Percentiles rank a stretch among this genome's conserved stretches.
Evolutionary conservation across 176 grass and related monocot species (phyloP).

Genomic region (Cymbopogon citratus): DNA sequence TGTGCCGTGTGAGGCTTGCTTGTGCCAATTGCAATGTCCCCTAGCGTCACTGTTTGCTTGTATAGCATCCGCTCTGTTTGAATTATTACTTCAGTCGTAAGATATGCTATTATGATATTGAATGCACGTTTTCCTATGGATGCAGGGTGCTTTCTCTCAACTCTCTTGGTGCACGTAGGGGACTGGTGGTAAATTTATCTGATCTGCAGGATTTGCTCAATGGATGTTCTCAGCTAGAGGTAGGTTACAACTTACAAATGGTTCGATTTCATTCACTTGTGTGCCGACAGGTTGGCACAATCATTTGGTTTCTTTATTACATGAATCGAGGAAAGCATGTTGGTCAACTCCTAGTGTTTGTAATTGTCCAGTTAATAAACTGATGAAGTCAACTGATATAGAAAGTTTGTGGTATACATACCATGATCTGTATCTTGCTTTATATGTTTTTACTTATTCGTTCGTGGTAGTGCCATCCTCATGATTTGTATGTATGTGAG

Average conservation of each 20-base stretch:
- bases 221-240: conserved; percentile 86
- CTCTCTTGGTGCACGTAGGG: conserved; percentile 56
- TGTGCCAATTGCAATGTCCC: not conserved
- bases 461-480: not conserved
- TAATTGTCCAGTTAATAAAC: not conserved
- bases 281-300: not conserved
- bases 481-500: not conserved
- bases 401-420: not conserved
- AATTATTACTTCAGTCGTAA: not conserved
- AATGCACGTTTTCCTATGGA: conserved; percentile 11
- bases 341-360: not conserved
- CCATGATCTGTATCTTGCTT: not conserved
- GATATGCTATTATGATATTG: not conserved
- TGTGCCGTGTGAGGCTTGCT: not conserved
- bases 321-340: conserved; percentile 9
- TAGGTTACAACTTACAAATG: not conserved
- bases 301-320: not conserved
- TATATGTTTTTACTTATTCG: not conserved
- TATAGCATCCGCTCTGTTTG: not conserved
- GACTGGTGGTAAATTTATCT: conserved; percentile 53
- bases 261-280: not conserved
- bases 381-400: not conserved
- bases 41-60: not conserved
- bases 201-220: conserved; percentile 70
- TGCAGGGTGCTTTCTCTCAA: conserved; percentile 72